phyloP scores from a whole-genome alignment of 805 yeast species.

The Pichia cephalocereana region DNA sequence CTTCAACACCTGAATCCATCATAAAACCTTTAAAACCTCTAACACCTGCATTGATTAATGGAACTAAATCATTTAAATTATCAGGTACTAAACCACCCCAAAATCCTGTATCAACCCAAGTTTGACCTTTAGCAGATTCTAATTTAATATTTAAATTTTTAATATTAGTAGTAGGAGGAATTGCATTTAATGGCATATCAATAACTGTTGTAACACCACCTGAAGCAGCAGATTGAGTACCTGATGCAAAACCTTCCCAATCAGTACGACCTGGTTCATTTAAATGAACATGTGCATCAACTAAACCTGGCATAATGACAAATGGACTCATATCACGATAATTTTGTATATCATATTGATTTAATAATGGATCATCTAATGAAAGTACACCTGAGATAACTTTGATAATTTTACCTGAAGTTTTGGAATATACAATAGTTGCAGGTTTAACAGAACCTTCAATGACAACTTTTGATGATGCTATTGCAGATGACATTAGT shows the following conservation, averaged over 20 bases:
- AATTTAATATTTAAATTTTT: slow-evolving; percentile 67
- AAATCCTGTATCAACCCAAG: slow-evolving; percentile 91
- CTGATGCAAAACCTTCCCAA: slow-evolving; percentile 98
- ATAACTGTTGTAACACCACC: slow-evolving; percentile 96
- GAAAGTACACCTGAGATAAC: slow-evolving; percentile 34
- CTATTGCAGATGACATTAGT: slow-evolving; percentile 50
- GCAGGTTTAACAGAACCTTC: slow-evolving; percentile 43
- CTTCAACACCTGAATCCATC: slow-evolving; percentile 94
- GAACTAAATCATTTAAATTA: slow-evolving; percentile 59
- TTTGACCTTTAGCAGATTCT: slow-evolving; percentile 68
- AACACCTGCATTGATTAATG: slow-evolving; percentile 78
- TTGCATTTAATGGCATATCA: slow-evolving; percentile 94
- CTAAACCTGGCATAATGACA: slow-evolving; percentile 78
- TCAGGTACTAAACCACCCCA: slow-evolving; percentile 94
- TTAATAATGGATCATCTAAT: slow-evolving; percentile 32
- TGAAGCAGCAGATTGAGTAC: slow-evolving; percentile 87
- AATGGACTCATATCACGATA: slow-evolving; percentile 52
- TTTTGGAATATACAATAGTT: slow-evolving; percentile 51
- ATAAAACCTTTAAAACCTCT: slow-evolving; percentile 90
- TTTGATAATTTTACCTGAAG: slow-evolving; percentile 50
- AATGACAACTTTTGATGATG: slow-evolving; percentile 51
- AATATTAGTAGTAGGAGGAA: slow-evolving; percentile 89
- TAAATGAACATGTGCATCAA: slow-evolving; percentile 88
- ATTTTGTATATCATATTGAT: slow-evolving; percentile 31
- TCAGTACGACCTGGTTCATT: slow-evolving; percentile 98